Evolutionary conservation across 163 green algal genomes (phyloP), one percentile per base, ranked within the genome.

Genomic region (Prototheca stagnorum): DNA sequence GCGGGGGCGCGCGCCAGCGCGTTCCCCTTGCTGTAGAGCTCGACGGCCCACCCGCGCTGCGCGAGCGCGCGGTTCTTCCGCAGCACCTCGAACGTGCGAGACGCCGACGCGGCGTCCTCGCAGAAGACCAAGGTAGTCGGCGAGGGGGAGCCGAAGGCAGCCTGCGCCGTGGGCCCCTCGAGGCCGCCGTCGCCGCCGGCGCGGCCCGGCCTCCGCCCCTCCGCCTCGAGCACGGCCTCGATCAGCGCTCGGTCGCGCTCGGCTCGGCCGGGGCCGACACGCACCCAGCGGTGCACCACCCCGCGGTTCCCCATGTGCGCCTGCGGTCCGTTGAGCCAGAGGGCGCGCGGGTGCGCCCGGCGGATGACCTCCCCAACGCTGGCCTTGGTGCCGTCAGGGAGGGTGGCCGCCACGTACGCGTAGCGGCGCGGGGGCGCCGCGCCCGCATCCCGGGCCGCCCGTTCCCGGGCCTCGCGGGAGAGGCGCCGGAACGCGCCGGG

Each of bases 81-180:
- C 36, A 87, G 57, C 23, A 73, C 46, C 20, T 44, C 52, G 0
- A 71, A 75, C 8, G 72, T 68, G 15, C 41, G 16, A 19, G 80
- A 55, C 1, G 75, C 75, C 3, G 64, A 56, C 1, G 47, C 53
- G 0, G 65, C 62, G 34, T 82, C 64, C 3, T 65, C 67, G 0
- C 68, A 62, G 73, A 96, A 95, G 17, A 97, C 76, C 26, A 96
- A 72, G 44, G 75, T 80, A 19, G 34, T 45, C 33, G 14, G n/a
- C n/a, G n/a, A n/a, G n/a, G n/a, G n/a, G n/a, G n/a, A n/a, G n/a
- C n/a, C n/a, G n/a, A n/a, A n/a, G n/a, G n/a, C n/a, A n/a, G n/a
- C n/a, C n/a, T n/a, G n/a, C n/a, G n/a, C n/a, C n/a, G n/a, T n/a
- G n/a, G n/a, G n/a, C n/a, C n/a, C n/a, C n/a, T n/a, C n/a, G n/a